Conservation (phyloP, 495 filamentous ascomycete species). For the Annulohypoxylon nitens region DNA sequence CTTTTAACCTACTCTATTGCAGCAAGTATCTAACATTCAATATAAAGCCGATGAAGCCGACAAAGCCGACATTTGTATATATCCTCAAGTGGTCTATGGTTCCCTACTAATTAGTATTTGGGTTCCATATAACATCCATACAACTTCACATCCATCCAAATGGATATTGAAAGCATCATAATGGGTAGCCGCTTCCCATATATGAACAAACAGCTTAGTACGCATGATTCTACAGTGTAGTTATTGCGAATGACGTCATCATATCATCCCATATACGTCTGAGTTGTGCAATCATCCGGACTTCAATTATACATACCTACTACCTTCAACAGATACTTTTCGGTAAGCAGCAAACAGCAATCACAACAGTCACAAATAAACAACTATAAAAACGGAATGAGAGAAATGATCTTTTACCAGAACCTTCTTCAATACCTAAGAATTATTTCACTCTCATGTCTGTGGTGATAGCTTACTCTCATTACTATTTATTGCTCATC, state of each 20-base stretch:
- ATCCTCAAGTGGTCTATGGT: too few species aligned
- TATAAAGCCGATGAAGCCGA: too few species aligned
- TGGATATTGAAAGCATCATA: not conserved
- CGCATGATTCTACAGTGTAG: not conserved
- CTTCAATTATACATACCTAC: not conserved
- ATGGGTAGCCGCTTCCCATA: not conserved
- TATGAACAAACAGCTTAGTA: not conserved
- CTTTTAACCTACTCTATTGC: too few species aligned
- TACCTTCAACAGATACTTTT: not conserved
- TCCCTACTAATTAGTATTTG: too few species aligned
- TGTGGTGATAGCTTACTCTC: not conserved
- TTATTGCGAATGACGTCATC: constrained; percentile 19
- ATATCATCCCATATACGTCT: not conserved
- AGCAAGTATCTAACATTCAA: too few species aligned
- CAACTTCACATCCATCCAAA: too few species aligned
- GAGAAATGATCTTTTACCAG: too few species aligned
- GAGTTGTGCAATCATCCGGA: not conserved
- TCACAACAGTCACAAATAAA: not conserved
- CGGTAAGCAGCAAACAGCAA: not conserved
- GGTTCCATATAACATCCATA: too few species aligned
- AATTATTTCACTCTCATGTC: not conserved
- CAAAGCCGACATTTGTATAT: too few species aligned
- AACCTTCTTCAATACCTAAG: not conserved
- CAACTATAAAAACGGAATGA: too few species aligned
- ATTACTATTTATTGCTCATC: not conserved